These are phyloP conservation scores for Furcasterigmium furcatum DNA, from an alignment of 2,329 filamentous ascomycete species.

Conservation along the genomic window DNA sequence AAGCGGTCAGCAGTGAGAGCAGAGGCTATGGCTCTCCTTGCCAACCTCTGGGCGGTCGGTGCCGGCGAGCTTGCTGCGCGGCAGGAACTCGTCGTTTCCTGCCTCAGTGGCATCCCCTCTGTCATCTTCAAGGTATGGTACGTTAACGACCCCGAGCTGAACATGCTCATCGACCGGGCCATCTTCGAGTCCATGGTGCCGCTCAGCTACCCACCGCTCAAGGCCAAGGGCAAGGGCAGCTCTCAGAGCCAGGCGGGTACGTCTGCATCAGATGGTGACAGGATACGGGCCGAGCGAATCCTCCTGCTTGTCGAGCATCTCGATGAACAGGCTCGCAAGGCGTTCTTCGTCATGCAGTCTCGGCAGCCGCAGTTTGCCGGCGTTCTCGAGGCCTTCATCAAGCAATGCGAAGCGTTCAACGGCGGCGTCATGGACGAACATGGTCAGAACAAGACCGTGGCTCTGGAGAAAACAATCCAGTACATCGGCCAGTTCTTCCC, in stretches of 20 bases:
- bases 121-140: constrained; percentile 86
- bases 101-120: constrained; percentile 80
- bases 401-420: constrained; percentile 85
- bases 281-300: constrained; percentile 79
- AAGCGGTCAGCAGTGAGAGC: constrained; percentile 76
- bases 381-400: constrained; percentile 72
- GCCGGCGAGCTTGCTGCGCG: constrained; percentile 81
- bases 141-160: constrained; percentile 83
- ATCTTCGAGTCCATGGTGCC: constrained; percentile 88
- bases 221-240: constrained; percentile 58
- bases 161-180: constrained; percentile 78
- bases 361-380: constrained; percentile 73
- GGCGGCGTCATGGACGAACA: constrained; percentile 78
- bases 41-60: constrained; percentile 90
- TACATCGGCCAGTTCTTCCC: constrained; percentile 74
- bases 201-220: constrained; percentile 73
- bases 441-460: constrained; percentile 64
- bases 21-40: constrained; percentile 81
- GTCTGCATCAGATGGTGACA: constrained; percentile 62
- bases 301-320: constrained; percentile 77
- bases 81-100: constrained; percentile 69
- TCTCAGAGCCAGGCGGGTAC: constrained; percentile 40
- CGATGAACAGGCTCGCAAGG: constrained; percentile 74
- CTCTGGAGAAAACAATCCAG: constrained; percentile 69
- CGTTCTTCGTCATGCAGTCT: constrained; percentile 82